These are phyloP conservation scores for Scleroderma bovista DNA, from an alignment of 768 basidiomycete species.

Conservation along the genomic window DNA sequence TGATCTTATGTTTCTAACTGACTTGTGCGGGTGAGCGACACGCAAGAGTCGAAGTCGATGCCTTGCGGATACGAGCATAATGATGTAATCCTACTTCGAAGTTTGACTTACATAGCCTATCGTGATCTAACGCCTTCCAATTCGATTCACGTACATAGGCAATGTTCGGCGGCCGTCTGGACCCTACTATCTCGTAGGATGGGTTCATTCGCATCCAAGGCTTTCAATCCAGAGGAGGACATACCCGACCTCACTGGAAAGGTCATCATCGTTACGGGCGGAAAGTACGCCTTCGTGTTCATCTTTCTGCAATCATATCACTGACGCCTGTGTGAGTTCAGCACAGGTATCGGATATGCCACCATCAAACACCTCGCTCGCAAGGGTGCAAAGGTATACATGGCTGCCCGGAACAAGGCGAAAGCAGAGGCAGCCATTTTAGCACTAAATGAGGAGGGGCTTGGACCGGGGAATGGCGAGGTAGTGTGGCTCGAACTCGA, in stretches of 20 bases:
- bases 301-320: background rate
- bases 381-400: conserved; percentile 54
- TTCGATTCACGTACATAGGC: too few relatives aligned
- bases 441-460: conserved; percentile 38
- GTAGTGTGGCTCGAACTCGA: conserved; percentile 49
- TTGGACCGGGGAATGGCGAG: conserved; percentile 40
- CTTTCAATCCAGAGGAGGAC: conserved; percentile 35
- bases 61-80: too few relatives aligned
- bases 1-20: background rate
- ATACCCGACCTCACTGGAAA: conserved; percentile 44
- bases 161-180: too few relatives aligned
- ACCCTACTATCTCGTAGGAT: background rate
- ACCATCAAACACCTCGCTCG: conserved; percentile 48
- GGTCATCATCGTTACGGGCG: conserved; percentile 53
- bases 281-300: conserved; percentile 35
- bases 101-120: too few relatives aligned
- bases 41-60: too few relatives aligned
- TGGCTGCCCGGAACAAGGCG: conserved; percentile 45
- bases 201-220: conserved; percentile 19
- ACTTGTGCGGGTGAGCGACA: background rate
- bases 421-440: conserved; percentile 45
- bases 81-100: too few relatives aligned
- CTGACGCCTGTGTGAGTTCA: background rate
- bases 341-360: conserved; percentile 35
- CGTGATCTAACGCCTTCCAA: too few relatives aligned